Base-by-base conservation (phyloP, 305 asterid species). In the Fraxinus albicans region DNA sequence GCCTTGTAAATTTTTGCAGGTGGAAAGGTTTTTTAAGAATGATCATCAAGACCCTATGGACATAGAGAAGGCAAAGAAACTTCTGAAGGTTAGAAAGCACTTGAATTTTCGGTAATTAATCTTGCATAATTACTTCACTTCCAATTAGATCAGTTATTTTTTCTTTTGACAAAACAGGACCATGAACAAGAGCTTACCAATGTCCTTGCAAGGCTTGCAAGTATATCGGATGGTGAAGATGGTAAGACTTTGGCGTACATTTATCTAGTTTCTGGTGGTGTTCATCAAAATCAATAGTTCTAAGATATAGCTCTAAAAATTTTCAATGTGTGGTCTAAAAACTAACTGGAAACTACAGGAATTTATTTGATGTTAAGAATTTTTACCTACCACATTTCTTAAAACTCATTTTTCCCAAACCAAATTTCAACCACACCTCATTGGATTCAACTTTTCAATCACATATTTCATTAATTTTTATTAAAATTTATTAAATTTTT, bases 111-210 rank as follows among this genome's bases (percentile, higher is more conserved):
- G 40, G 60, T 50, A 15, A 44, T 75, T 82, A 50, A 63, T 74
- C 80, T 82, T 35, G 36, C 84, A 31, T 82, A 72, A 78, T 13
- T 0, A 31, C 73, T 74, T 44, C 58, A 40, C 42, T 38, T 35
- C 63, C 44, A 35, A 73, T 73, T 33, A 31, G 19, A 77, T 60
- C 76, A 36, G 35, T 21, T 19, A 4, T 33, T 10, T 40, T 53
- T 78, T 47, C 70, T 73, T 81, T 58, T 55, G 77, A 76, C 38
- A 83, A 73, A 76, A 74, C 91, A 96, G 99, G 98, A 96, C 82
- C 99, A 94, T 55, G 99, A 94, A 86, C 97, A 92, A 88, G 97
- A 98, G 79, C 94, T 96, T 78, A 87, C 88, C 9, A 98, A 93
- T 83, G 98, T 97, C 81, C 91, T 96, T 85, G 89, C 97, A 77